A percentile compares a stretch with the other conserved stretches of the same genome.
Evolutionary conservation across 352 stramenopile species (phyloP).

Genomic region (Phytophthora macrochlamydospora): DNA sequence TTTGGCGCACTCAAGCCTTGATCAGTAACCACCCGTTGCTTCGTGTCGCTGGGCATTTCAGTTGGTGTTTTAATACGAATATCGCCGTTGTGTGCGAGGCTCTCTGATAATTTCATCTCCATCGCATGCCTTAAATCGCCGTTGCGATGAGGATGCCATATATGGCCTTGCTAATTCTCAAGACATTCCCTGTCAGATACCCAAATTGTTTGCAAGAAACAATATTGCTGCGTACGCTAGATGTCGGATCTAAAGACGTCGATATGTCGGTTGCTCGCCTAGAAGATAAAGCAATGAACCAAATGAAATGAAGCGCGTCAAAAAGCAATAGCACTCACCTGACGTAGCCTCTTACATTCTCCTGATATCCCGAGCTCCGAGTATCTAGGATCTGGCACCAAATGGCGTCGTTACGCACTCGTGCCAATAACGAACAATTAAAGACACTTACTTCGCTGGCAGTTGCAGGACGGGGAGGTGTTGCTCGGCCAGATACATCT

Average conservation of each 20-base stretch:
- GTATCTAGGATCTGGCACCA: conserved; percentile 35
- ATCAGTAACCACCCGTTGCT: conserved; percentile 12
- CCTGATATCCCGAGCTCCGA: conserved; percentile 21
- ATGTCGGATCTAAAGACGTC: conserved; percentile 23
- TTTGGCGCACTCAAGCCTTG: conserved; percentile 26
- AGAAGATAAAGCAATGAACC: not conserved
- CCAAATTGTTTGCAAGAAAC: not conserved
- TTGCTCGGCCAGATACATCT: conserved; percentile 20
- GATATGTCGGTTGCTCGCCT: conserved; percentile 26
- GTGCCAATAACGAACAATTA: no score
- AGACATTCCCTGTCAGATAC: not conserved
- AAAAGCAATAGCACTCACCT: conserved; percentile 31
- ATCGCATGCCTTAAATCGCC: conserved; percentile 27
- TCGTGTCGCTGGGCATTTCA: conserved; percentile 1
- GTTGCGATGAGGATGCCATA: conserved; percentile 25
- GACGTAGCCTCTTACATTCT: conserved; percentile 52
- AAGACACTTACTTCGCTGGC: conserved; percentile 29
- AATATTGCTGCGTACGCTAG: conserved; percentile 11
- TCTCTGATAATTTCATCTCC: conserved; percentile 12
- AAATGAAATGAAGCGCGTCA: not conserved
- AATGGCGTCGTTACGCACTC: no score
- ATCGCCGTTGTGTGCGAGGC: conserved; percentile 3
- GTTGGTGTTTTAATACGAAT: conserved; percentile 3
- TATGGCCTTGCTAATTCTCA: conserved; percentile 13
- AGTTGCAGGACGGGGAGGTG: conserved; percentile 23